Evolutionary conservation across 176 grass and related monocot species (phyloP).

Genomic region (Rhynchospora breviuscula): DNA sequence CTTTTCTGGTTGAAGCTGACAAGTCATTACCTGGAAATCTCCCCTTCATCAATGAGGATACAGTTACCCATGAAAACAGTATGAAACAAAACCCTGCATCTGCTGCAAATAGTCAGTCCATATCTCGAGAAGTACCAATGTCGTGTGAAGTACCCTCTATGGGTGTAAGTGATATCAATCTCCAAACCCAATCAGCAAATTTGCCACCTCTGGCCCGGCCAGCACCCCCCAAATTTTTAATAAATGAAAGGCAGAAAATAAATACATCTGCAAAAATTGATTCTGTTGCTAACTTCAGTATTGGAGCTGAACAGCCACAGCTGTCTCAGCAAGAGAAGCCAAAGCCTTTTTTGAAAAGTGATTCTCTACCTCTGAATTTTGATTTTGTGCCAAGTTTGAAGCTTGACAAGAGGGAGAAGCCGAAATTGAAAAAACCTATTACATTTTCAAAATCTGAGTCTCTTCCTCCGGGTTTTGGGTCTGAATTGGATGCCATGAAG

Average conservation of each 20-base stretch:
- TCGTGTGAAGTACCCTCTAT: conserved; percentile 47
- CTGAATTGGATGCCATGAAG: conserved; percentile 62
- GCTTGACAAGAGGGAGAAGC: background rate
- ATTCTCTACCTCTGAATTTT: conserved; percentile 17
- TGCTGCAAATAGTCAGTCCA: conserved; percentile 41
- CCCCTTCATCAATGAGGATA: conserved; percentile 15
- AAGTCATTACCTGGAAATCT: conserved; percentile 36
- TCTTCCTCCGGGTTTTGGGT: conserved; percentile 40
- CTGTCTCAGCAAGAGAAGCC: background rate
- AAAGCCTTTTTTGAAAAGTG: conserved; percentile 18
- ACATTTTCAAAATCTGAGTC: conserved; percentile 30
- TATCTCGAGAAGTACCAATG: conserved; percentile 45
- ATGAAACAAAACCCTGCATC: conserved; percentile 18
- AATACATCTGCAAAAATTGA: background rate
- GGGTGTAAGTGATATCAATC: conserved; percentile 40
- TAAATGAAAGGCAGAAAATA: conserved; percentile 41
- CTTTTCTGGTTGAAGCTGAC: conserved; percentile 41
- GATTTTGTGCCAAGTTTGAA: conserved; percentile 13
- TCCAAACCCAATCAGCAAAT: conserved; percentile 19
- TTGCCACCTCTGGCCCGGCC: conserved; percentile 46
- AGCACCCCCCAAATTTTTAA: conserved; percentile 43
- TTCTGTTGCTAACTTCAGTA: conserved; percentile 8
- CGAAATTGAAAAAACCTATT: conserved; percentile 9
- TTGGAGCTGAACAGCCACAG: background rate
- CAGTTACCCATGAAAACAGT: conserved; percentile 25